A percentile compares a stretch with the other conserved stretches of the same genome.
Conservation (phyloP, 1,139 yeast species). For the Taiozyma sp. region DNA sequence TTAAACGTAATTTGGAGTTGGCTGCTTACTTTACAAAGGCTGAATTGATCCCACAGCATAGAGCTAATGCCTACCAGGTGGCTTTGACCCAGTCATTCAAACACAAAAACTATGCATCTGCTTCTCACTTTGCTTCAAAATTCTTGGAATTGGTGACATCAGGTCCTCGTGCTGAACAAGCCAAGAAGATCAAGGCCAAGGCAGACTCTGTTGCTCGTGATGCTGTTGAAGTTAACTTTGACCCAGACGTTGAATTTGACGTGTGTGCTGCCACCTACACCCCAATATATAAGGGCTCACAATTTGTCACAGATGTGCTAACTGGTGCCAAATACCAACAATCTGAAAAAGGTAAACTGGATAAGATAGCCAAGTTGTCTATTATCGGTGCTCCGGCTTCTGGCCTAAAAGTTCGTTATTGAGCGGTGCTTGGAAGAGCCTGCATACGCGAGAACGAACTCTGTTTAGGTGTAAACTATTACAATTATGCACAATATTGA, state of each 20-base stretch:
- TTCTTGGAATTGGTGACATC: slow-evolving; percentile 61
- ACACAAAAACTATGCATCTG: slow-evolving; percentile 81
- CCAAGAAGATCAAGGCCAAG: slow-evolving; percentile 71
- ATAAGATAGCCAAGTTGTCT: slow-evolving; percentile 73
- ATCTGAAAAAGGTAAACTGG: slow-evolving; percentile 71
- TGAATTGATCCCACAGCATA: slow-evolving; percentile 77
- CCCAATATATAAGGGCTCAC: slow-evolving; percentile 80
- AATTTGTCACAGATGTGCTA: slow-evolving; percentile 72
- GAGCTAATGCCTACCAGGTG: slow-evolving; percentile 83
- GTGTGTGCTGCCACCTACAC: slow-evolving; percentile 85
- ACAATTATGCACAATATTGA: neutral
- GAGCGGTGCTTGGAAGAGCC: neutral
- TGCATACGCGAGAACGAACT: neutral
- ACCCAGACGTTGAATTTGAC: slow-evolving; percentile 86
- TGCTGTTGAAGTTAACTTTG: slow-evolving; percentile 87
- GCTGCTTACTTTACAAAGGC: slow-evolving; percentile 95
- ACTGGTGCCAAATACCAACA: slow-evolving; percentile 87
- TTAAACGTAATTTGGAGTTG: slow-evolving; percentile 84
- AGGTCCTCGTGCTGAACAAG: slow-evolving; percentile 88
- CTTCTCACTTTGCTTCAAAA: slow-evolving; percentile 86
- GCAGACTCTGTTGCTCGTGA: slow-evolving; percentile 82
- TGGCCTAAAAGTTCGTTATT: slow-evolving; percentile 55
- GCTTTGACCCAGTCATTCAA: slow-evolving; percentile 94
- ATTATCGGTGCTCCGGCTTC: slow-evolving; percentile 94
- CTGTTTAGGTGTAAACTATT: neutral